Evolutionary conservation across 2,329 filamentous ascomycete genomes (phyloP), one percentile per base, ranked within the genome.

Genomic region (Pyrenophora teres): DNA sequence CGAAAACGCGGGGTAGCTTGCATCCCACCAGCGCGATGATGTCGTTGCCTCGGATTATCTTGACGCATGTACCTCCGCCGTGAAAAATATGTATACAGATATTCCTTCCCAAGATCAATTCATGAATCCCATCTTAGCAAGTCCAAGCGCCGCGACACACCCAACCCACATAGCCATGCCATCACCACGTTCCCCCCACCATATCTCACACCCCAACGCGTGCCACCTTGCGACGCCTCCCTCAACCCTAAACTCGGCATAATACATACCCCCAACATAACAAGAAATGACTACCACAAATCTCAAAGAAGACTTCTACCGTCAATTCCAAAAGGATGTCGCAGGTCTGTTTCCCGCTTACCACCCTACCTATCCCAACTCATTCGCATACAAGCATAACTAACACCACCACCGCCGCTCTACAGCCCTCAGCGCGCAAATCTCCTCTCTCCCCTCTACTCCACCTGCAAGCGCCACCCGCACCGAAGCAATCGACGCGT

Each of bases 231-330:
- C 25, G 6, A 25, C 23, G 6, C 3, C n/a, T 6, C 25, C 2
- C 1, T 10, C 37, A 10, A 2, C 15, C 18, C 16, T 21, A 4
- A 10, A 2, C 18, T 9, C 36, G 54, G 27, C 31, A 57, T 65
- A 52, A 54, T 46, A 32, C 46, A 50, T 19, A 16, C 52, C 6
- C 58, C 52, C n/a, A 32, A 54, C 3, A 9, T 8, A 6, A 30
- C 61, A 57, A 31, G 19, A 46, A 31, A 45, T 46, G 47, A 47
- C 56, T 15, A 65, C 67, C n/a, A 48, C 59, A 10, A 69, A 68
- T 4, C 75, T 84, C 50, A 94, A 92, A 62, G 87, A 93, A 68
- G 85, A 85, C 32, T 96, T 96, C 78, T 92, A 93, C 72, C 84
- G 86, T 63, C 88, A 91, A 69, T 96, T 96, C 67, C 87, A 90